Evolutionary conservation across 139 green algal species (phyloP), one percentile per base, ranked within the genome.

Genomic region (Choricystis sp.): DNA sequence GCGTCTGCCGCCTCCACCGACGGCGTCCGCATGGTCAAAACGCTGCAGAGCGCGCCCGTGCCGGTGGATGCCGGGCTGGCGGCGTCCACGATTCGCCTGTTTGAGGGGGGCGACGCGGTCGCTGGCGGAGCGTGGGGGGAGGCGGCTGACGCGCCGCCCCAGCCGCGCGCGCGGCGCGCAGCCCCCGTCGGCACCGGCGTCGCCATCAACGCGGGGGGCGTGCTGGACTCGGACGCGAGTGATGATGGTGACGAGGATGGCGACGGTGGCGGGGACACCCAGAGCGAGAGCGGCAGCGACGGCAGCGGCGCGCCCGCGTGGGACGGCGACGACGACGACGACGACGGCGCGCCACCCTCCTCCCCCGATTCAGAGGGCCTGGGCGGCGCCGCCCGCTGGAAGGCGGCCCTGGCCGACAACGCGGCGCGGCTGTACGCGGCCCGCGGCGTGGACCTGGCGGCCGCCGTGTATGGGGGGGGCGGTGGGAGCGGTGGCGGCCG

Each of bases 1-100:
- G 66, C 57, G 1, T 64, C 23, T 2, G 59, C 60, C 16, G 64
- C 49, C 0, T 57, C 74, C 26, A 64, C 55, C 30, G 77, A 88
- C 60, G 89, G 87, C 1, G 87, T 90, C 64, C 72, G 64, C 20
- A 95, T 98, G 91, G 89, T 97, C 49, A 68, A 83, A 1, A 67
- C 73, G 29, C 89, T 98, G 62, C 83, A 93, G 31, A 61, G 23
- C 59, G 71, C 28, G 26, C 31, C 4, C 60, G 56, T 24, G 66
- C 22, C 48, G 2, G 48, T n/a, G 25, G 61, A 66, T 27, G 58
- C 27, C 27, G 58, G 26, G 27, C 58, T 62, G 26, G 58, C 30
- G 26, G 26, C 58, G 5, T 25, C 40, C 40, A 21, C 40, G 9
- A 52, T 52, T 16, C 40, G 40, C 57, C 61, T 72, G 56, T 72